A percentile compares a stretch with the other conserved stretches of the same genome.
phyloP scores from a whole-genome alignment of 2,329 filamentous ascomycete genomes.

The Myriosclerotinia curreyana region DNA sequence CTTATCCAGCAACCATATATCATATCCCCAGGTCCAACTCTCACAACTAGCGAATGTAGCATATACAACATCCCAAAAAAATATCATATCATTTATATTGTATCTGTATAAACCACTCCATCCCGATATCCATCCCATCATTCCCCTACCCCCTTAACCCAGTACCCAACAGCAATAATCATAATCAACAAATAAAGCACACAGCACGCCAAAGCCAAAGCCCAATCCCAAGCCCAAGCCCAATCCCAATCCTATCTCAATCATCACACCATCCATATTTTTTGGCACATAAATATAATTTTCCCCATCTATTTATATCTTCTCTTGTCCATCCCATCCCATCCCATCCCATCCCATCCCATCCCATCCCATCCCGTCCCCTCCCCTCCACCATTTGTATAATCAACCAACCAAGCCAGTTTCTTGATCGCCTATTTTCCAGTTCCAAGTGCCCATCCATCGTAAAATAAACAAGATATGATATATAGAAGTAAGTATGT shows the following conservation, averaged over 20 bases:
- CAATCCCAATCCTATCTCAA: neutral
- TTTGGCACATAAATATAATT: constrained; percentile 5
- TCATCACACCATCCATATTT: neutral
- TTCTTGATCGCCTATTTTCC: neutral
- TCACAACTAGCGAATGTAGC: too few species aligned
- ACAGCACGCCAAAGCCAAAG: neutral
- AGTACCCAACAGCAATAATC: neutral
- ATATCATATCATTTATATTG: neutral
- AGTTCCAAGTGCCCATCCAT: neutral
- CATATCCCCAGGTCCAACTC: too few species aligned
- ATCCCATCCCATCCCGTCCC: neutral
- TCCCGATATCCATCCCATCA: neutral
- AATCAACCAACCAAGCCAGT: constrained; percentile 2
- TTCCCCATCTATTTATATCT: constrained; percentile 12
- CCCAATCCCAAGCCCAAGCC: neutral
- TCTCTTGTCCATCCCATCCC: neutral
- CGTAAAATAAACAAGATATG: constrained; percentile 4
- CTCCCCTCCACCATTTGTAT: constrained; percentile 10
- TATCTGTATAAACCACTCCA: neutral
- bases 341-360: constrained; percentile 1
- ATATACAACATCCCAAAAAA: neutral
- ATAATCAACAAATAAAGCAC: neutral
- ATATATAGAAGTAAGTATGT: constrained; percentile 9
- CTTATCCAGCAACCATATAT: too few species aligned
- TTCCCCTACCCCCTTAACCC: neutral